phyloP scores from a whole-genome alignment of 2,329 filamentous ascomycete genomes.

The Pseudogymnoascus sp. region DNA sequence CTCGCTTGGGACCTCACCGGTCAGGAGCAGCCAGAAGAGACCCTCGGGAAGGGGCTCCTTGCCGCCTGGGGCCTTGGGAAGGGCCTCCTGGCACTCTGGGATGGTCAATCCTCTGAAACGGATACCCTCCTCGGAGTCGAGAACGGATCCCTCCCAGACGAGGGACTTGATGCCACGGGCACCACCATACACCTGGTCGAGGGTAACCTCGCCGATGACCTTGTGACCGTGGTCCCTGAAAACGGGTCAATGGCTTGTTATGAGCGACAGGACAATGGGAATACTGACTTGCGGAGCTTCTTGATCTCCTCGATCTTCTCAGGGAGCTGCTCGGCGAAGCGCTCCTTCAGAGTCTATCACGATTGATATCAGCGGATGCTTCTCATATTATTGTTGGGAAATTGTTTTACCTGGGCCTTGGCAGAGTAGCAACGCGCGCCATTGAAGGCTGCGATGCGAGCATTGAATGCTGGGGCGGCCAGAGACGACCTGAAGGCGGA shows the following conservation, averaged over 20 bases:
- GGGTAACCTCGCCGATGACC: slow-evolving; percentile 93
- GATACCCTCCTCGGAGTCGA: slow-evolving; percentile 98
- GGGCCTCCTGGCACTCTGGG: slow-evolving; percentile 94
- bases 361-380: slow-evolving; percentile 9
- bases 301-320: slow-evolving; percentile 99
- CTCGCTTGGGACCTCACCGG: slow-evolving; percentile 93
- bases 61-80: slow-evolving; percentile 94
- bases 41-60: slow-evolving; percentile 96
- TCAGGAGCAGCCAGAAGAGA: slow-evolving; percentile 99
- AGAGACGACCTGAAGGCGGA: slow-evolving; percentile 74
- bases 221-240: slow-evolving; percentile 85
- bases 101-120: slow-evolving; percentile 99
- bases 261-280: slow-evolving; percentile 19
- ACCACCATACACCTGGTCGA: slow-evolving; percentile 99
- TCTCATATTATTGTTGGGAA: neutral
- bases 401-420: slow-evolving; percentile 69
- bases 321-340: slow-evolving; percentile 91
- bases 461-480: slow-evolving; percentile 58
- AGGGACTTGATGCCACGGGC: slow-evolving; percentile 98
- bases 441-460: slow-evolving; percentile 68
- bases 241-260: slow-evolving; percentile 17
- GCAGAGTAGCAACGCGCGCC: slow-evolving; percentile 86
- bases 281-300: slow-evolving; percentile 81
- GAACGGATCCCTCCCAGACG: slow-evolving; percentile 97
- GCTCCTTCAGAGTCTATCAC: slow-evolving; percentile 85